Evolutionary conservation across 129 eudicot species (phyloP).

Genomic region (Helianthus tuberosus): DNA sequence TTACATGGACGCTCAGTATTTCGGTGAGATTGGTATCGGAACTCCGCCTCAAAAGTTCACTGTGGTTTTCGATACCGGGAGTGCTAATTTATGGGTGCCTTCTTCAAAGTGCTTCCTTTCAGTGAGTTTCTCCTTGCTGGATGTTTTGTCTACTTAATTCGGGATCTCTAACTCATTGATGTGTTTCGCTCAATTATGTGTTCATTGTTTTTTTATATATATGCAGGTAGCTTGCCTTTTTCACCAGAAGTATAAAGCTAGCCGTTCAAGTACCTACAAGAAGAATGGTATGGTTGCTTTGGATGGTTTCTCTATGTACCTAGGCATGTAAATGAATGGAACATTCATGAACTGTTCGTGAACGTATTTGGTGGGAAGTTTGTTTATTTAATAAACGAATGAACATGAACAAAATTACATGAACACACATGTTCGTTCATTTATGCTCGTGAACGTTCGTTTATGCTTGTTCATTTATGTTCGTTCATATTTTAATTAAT

Average conservation of each 20-base stretch:
- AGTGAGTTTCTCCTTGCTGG: conserved; percentile 48
- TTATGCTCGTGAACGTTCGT: no score
- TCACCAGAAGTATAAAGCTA: conserved; percentile 70
- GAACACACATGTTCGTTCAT: no score
- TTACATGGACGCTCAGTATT: conserved; percentile 97
- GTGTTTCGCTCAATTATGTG: neutral
- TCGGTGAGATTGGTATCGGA: conserved; percentile 95
- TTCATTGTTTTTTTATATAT: conserved; percentile 27
- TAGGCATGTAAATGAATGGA: no score
- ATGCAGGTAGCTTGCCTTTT: conserved; percentile 81
- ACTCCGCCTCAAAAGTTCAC: conserved; percentile 94
- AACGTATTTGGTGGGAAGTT: no score
- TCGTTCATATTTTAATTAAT: no score
- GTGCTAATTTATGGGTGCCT: conserved; percentile 99
- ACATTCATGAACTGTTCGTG: no score
- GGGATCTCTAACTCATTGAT: neutral
- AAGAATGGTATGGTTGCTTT: conserved; percentile 58
- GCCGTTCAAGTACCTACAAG: conserved; percentile 67
- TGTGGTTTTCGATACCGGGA: conserved; percentile 94
- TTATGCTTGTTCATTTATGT: no score
- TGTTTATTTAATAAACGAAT: no score
- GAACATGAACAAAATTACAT: no score
- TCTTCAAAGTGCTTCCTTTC: conserved; percentile 86
- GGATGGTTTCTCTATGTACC: neutral
- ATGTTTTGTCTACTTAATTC: neutral